These are phyloP conservation scores for Pigoraptor vietnamica DNA, from an alignment of 78 protist genomes.

Conservation along the genomic window DNA sequence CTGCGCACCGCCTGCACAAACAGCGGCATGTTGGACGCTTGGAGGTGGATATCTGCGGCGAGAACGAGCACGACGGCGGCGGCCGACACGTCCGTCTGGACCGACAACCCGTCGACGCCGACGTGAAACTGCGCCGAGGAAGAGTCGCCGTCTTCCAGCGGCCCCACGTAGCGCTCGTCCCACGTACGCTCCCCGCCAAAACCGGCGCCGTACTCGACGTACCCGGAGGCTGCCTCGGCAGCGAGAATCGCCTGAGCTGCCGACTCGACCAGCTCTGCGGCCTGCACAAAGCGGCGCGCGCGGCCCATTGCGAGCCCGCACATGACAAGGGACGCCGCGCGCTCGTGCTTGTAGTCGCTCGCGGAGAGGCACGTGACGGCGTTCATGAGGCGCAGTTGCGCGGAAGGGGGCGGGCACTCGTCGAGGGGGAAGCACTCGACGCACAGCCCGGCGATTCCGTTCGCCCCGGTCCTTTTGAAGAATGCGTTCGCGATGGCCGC, in stretches of 20 bases:
- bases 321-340: not conserved
- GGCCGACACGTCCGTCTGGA: not conserved
- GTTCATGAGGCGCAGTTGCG: not conserved
- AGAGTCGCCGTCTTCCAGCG: not conserved
- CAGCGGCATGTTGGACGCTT: not conserved
- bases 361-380: not conserved
- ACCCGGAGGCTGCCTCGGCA: not conserved
- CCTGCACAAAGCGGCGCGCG: not conserved
- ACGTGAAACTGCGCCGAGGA: not conserved
- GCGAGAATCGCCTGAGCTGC: not conserved
- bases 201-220: not conserved
- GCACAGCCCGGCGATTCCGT: too few relatives aligned
- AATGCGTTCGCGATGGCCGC: not conserved
- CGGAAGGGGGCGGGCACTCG: not conserved
- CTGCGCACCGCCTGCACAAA: not conserved
- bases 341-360: not conserved
- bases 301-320: not conserved
- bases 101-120: not conserved
- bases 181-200: not conserved
- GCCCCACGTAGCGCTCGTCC: not conserved
- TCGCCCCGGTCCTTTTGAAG: too few relatives aligned
- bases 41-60: not conserved
- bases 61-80: not conserved
- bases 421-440: not conserved
- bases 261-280: not conserved